A percentile compares a stretch with the other conserved stretches of the same genome.
Evolutionary conservation across 1,139 yeast genomes (phyloP).

Genomic region (Pichia inconspicua): DNA sequence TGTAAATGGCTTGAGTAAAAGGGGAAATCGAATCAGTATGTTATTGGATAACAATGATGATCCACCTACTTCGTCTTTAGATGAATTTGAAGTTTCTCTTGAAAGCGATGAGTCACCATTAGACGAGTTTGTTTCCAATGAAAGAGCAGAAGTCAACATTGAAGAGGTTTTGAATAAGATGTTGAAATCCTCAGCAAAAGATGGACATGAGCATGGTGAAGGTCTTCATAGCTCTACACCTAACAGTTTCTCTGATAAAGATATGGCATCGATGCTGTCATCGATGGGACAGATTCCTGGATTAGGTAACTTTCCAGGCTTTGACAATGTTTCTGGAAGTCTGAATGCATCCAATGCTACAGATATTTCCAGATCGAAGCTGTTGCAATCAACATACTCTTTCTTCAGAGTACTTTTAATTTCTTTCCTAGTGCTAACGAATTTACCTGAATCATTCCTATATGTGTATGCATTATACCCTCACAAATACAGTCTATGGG

Average conservation of each 20-base stretch:
- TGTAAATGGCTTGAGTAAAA: neutral
- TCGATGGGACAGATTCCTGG: neutral
- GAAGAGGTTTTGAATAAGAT: conserved; percentile 10
- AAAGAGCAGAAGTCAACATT: conserved; percentile 6
- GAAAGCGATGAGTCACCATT: conserved; percentile 9
- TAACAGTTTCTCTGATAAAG: neutral
- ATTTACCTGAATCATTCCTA: neutral
- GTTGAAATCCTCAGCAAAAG: conserved; percentile 6
- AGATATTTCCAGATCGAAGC: conserved; percentile 2
- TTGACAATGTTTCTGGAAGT: neutral
- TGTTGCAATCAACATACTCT: conserved; percentile 6
- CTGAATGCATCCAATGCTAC: neutral
- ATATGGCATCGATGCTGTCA: conserved; percentile 5
- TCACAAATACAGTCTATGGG: conserved; percentile 3
- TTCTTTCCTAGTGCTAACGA: neutral
- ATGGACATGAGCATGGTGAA: conserved; percentile 4
- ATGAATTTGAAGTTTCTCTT: conserved; percentile 8
- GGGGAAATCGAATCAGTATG: conserved; percentile 24
- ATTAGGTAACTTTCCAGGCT: neutral
- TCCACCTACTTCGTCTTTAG: conserved; percentile 21
- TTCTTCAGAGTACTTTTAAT: conserved; percentile 4
- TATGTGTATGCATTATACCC: neutral
- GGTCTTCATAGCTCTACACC: neutral
- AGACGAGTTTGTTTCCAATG: conserved; percentile 10
- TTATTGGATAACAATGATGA: conserved; percentile 18